Evolutionary conservation across 2,329 filamentous ascomycete species (phyloP).

Genomic region (Onygenales sp.): DNA sequence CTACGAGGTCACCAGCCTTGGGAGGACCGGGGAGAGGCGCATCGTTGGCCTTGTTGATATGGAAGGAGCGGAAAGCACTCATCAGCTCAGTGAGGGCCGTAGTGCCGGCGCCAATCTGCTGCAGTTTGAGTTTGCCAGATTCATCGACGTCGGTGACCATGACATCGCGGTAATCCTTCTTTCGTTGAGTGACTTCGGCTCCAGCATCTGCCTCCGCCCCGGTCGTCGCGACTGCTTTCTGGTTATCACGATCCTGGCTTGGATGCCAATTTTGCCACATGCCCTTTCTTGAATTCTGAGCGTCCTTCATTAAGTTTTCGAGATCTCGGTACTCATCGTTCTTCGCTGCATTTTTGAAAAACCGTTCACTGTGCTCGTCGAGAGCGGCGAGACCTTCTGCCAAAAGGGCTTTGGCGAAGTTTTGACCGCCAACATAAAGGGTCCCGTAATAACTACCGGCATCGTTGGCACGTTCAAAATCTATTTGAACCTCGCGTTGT

Average conservation of each 20-base stretch:
- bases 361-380: constrained; percentile 40
- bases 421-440: constrained; percentile 87
- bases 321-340: too few species aligned
- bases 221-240: constrained; percentile 40
- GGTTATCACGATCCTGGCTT: constrained; percentile 63
- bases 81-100: constrained; percentile 78
- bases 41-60: constrained; percentile 73
- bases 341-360: too few species aligned
- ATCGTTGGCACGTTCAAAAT: constrained; percentile 92
- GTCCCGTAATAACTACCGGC: constrained; percentile 95
- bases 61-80: constrained; percentile 84
- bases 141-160: constrained; percentile 83
- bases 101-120: constrained; percentile 80
- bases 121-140: constrained; percentile 76
- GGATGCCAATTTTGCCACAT: constrained; percentile 95
- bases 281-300: constrained; percentile 80
- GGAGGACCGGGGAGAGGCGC: constrained; percentile 63
- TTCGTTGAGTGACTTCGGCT: constrained; percentile 48
- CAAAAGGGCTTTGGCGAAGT: constrained; percentile 83
- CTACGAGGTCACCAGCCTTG: constrained; percentile 84
- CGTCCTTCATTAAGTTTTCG: constrained; percentile 41
- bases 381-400: constrained; percentile 91
- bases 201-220: constrained; percentile 45
- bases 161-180: constrained; percentile 90
- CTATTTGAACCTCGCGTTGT: constrained; percentile 92